Conservation (phyloP, 2,329 filamentous ascomycete species). For the Talaromyces marneffei region DNA sequence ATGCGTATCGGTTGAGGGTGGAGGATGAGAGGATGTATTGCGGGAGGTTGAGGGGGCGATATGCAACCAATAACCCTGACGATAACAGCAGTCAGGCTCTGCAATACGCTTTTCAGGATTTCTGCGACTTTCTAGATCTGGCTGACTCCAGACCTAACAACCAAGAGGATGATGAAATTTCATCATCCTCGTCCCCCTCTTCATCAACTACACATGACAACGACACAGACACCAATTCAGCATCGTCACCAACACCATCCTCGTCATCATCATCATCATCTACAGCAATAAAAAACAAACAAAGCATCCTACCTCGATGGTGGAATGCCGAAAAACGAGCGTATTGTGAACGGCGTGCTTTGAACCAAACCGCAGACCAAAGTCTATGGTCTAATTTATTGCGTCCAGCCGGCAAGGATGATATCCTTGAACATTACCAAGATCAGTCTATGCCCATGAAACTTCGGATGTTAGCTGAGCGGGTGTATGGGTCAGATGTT, state of each 20-base stretch:
- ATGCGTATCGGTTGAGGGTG: conserved; percentile 26
- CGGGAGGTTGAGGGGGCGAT: conserved; percentile 19
- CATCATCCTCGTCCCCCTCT: background rate
- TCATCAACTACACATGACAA: conserved; percentile 3
- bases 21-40: conserved; percentile 20
- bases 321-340: conserved; percentile 37
- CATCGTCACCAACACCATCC: conserved; percentile 5
- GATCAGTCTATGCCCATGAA: conserved; percentile 46
- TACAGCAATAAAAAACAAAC: background rate
- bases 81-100: background rate
- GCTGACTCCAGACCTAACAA: conserved; percentile 27
- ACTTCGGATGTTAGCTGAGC: conserved; percentile 46
- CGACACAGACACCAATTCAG: background rate
- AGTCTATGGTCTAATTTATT: conserved; percentile 26
- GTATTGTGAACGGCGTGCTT: conserved; percentile 36
- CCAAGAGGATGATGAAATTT: conserved; percentile 19
- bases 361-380: conserved; percentile 12
- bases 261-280: background rate
- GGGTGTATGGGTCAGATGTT: conserved; percentile 28
- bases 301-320: conserved; percentile 40
- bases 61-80: conserved; percentile 14
- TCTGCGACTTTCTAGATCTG: conserved; percentile 24
- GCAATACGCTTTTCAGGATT: conserved; percentile 20
- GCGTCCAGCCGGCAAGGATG: conserved; percentile 27
- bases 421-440: conserved; percentile 41